Base-by-base conservation (phyloP, 2,329 filamentous ascomycete species). In the Apiospora aurea region DNA sequence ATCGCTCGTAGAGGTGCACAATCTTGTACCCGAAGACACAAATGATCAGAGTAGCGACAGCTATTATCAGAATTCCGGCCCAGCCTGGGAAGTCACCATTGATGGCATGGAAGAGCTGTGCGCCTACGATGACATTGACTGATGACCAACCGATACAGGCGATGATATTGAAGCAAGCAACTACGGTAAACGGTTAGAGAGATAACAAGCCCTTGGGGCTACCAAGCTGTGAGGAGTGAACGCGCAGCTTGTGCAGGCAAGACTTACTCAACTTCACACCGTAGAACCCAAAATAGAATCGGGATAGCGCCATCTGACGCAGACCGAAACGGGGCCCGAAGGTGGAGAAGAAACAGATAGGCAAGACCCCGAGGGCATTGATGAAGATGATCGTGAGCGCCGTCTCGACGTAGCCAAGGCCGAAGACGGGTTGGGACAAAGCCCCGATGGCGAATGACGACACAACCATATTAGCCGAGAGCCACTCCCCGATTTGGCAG, bases 101-200 rank as follows among this genome's bases (percentile, higher is more conserved):
- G 66, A 96, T 91, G 0, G 93, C 91, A 71, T 94, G 87, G 76
- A 96, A 87, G 8, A 96, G 87, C 80, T 96, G 92, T 0, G 93
- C 92, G 24, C 93, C 94, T 21, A 96, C 93, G 74, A 96, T 95
- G 71, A 90, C 88, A 78, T 96, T 96, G 75, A 95, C 91, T 0
- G 91, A 87, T 5, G 91, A 91, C 91, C 94, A 96, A 69, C 93
- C 93, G 6, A 94, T 80, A 78, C 90, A 94, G 43, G 91, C 90
- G 21, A 94, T 82, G 51, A 92, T 83, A 81, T 94, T 93, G 79
- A 95, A 90, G 76, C 92, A 81, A 70, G 92, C 92, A 78, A 94
- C 89, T 87, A 80, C 73, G 69, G 29, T 26, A 29, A 24, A 64
- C n/a, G 29, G 44, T 64, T 18, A 70, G 38, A 67, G 69, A 78